Conservation (phyloP, 345 rosid genomes). For the Ceriops zippeliana region DNA sequence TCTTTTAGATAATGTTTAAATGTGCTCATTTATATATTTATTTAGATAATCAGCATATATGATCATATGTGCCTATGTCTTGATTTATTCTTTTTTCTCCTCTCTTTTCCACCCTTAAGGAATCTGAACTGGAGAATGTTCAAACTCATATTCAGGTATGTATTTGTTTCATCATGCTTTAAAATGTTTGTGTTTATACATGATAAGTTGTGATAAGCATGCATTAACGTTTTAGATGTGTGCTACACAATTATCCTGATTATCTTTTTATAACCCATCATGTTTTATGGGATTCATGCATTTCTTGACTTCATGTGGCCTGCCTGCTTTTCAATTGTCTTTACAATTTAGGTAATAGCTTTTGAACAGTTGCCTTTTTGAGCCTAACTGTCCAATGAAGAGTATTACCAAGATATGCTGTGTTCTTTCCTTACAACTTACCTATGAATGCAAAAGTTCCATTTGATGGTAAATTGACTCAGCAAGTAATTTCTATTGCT, state of each 20-base stretch:
- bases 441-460: too few relatives aligned
- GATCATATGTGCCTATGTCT: neutral
- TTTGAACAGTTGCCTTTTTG: too few relatives aligned
- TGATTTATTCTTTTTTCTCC: neutral
- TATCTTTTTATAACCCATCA: neutral
- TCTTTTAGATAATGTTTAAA: neutral
- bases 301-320: too few relatives aligned
- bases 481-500: neutral
- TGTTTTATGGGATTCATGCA: too few relatives aligned
- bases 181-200: neutral
- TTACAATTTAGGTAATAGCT: too few relatives aligned
- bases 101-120: conserved; percentile 38
- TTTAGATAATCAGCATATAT: neutral
- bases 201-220: neutral
- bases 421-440: too few relatives aligned
- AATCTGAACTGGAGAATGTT: conserved; percentile 82
- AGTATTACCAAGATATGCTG: too few relatives aligned
- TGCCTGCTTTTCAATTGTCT: too few relatives aligned
- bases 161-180: neutral
- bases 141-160: conserved; percentile 78
- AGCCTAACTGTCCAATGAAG: too few relatives aligned
- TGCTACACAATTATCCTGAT: neutral
- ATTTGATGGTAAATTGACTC: too few relatives aligned
- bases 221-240: too few relatives aligned
- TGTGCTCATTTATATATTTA: neutral